Base-by-base conservation (phyloP, 495 filamentous ascomycete species). In the Ascobolus immersus region DNA sequence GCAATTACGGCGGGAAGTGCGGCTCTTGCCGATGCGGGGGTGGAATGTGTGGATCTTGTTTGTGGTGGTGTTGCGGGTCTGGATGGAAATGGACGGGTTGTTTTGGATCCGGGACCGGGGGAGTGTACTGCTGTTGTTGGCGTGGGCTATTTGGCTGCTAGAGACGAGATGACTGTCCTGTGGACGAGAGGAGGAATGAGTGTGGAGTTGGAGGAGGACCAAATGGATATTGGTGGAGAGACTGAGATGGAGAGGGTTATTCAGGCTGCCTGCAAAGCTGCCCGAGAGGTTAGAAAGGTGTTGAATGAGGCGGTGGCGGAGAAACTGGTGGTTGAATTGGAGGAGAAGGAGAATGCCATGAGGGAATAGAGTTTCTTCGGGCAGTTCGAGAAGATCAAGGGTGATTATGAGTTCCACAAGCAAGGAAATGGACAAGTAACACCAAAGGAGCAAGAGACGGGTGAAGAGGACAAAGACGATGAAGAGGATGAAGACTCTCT, bases 1-100 rank as follows among this genome's bases (percentile, higher is more conserved):
- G 92, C 82, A 49, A 80, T 96, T 39, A 94, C 78, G 2, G 81
- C 80, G 38, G 80, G 86, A 21, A 80, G 79, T 37, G 89, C 86
- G n/a, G 86, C 89, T 5, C 71, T 96, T 53, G 73, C 73, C 1
- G 89, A 96, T 55, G 89, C 86, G 0, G 80, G 78, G 2, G 92
- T 96, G 40, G 86, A 96, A 47, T 93, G 81, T 51, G 67, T 93
- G 21, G 86, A 94, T 51, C 60, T 90, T 19, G 77, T 91, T 3
- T 62, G 74, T 10, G 86, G 84, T 4, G 86, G 86, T 15, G 74
- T 93, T 23, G 80, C 82, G 11, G 89, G 80, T 7, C 44, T 91
- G 13, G 75, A 81, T 14, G 44, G 37, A 33, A 44, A 53, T 28
- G 48, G 58, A 13, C 48, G 57, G 11, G 7, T 25, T 25, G 22